Evolutionary conservation across 2,329 filamentous ascomycete species (phyloP).

Genomic region (Bipolaris gigantea): DNA sequence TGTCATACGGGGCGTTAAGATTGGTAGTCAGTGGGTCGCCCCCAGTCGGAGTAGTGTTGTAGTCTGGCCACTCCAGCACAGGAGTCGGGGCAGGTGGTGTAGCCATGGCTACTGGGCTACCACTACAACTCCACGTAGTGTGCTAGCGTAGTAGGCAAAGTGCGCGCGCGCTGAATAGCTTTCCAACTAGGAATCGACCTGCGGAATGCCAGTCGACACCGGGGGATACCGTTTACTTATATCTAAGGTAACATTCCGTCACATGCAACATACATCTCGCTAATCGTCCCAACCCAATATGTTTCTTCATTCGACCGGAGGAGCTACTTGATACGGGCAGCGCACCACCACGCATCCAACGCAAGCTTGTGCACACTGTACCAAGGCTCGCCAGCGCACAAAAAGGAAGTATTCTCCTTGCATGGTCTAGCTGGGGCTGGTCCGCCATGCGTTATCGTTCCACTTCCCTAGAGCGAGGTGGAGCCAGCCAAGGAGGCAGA

Average conservation of each 20-base stretch:
- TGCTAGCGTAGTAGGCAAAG: not conserved
- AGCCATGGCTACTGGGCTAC: constrained; percentile 20
- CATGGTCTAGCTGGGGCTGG: constrained; percentile 20
- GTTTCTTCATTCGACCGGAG: constrained; percentile 2
- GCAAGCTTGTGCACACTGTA: not conserved
- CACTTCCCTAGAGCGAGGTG: constrained; percentile 19
- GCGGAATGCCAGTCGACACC: not conserved
- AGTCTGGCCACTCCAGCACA: constrained; percentile 50
- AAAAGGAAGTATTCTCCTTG: constrained; percentile 18
- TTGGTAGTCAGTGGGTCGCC: constrained; percentile 52
- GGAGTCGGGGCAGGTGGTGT: constrained; percentile 34
- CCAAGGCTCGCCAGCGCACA: not conserved
- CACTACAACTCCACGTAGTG: too few relatives aligned
- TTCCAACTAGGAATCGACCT: not conserved
- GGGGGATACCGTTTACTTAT: not conserved
- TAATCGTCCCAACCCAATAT: not conserved
- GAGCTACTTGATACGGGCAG: constrained; percentile 5
- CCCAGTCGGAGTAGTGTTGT: constrained; percentile 45
- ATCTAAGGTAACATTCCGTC: not conserved
- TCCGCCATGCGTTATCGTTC: constrained; percentile 29
- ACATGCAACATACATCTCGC: constrained; percentile 18
- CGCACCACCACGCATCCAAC: not conserved
- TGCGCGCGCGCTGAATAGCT: not conserved
- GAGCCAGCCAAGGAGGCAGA: constrained; percentile 24
- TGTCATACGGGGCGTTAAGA: constrained; percentile 51